Evolutionary conservation across 441 rosid genomes (phyloP).

Genomic region (Arabidopsis hybrid): DNA sequence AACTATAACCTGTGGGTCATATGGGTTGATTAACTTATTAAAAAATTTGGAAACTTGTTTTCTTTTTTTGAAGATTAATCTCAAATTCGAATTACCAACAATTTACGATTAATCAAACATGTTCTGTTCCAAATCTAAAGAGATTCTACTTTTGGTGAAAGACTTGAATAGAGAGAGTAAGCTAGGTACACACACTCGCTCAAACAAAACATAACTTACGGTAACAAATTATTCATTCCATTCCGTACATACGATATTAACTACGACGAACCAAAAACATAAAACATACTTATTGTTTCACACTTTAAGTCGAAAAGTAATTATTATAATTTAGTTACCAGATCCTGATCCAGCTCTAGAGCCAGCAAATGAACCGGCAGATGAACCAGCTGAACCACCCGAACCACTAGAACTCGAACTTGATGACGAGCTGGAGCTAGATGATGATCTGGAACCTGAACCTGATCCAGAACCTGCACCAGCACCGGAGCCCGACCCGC

Average conservation of each 20-base stretch:
- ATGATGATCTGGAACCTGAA: conserved; percentile 48
- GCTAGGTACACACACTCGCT: not conserved
- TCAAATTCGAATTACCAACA: not conserved
- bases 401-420: conserved; percentile 47
- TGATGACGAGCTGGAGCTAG: conserved; percentile 54
- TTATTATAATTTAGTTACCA: conserved; percentile 28
- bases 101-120: conserved; percentile 9
- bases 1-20: not conserved
- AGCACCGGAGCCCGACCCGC: conserved; percentile 55
- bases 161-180: too few species aligned
- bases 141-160: conserved; percentile 6
- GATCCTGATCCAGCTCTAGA: conserved; percentile 74
- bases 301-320: not conserved
- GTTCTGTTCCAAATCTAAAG: conserved; percentile 15
- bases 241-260: conserved; percentile 18
- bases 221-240: conserved; percentile 31
- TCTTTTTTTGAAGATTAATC: not conserved
- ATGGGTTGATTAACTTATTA: not conserved
- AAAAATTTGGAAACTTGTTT: not conserved
- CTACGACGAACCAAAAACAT: conserved; percentile 21
- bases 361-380: conserved; percentile 74
- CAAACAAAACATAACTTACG: conserved; percentile 23
- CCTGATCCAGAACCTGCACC: conserved; percentile 48
- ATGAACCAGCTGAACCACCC: conserved; percentile 56
- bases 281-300: conserved; percentile 25